These are phyloP conservation scores for Kingdonia uniflora DNA, from an alignment of 164 flowering plant species.

Conservation along the genomic window DNA sequence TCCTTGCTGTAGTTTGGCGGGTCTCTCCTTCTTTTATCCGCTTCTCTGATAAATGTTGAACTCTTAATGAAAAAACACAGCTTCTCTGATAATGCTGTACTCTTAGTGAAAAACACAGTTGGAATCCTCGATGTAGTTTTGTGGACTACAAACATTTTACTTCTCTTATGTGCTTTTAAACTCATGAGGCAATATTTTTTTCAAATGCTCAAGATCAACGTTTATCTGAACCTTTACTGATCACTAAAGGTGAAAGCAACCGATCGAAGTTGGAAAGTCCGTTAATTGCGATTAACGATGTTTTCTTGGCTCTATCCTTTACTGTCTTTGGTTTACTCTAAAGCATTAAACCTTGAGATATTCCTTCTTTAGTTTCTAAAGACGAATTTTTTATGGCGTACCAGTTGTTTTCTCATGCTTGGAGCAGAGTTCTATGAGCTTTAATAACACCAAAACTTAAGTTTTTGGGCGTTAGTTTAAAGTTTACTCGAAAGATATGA, in stretches of 20 bases:
- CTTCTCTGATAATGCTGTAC: no score
- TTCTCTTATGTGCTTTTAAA: conserved; percentile 38
- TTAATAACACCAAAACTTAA: not conserved
- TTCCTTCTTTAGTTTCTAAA: conserved; percentile 1
- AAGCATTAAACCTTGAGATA: conserved; percentile 2
- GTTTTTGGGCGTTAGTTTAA: not conserved
- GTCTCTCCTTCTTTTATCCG: conserved; percentile 30
- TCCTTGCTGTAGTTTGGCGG: conserved; percentile 48
- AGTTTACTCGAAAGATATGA: conserved; percentile 1
- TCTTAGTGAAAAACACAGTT: conserved; percentile 14
- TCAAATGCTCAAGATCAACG: not conserved
- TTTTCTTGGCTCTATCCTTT: conserved; percentile 77
- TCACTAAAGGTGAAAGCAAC: conserved; percentile 8
- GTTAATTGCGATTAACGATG: conserved; percentile 29
- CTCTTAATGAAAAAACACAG: conserved; percentile 11
- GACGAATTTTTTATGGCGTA: not conserved
- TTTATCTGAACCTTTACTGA: conserved; percentile 16
- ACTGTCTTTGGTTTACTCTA: conserved; percentile 15
- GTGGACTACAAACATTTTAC: conserved; percentile 43
- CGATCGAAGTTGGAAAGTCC: conserved; percentile 12
- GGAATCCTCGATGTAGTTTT: conserved; percentile 25
- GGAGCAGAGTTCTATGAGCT: not conserved
- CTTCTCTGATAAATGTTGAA: conserved; percentile 30
- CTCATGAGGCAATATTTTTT: conserved; percentile 11
- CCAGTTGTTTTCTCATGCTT: not conserved